These are phyloP conservation scores for Penicillium brasilianum DNA, from an alignment of 2,329 filamentous ascomycete genomes.

Conservation along the genomic window DNA sequence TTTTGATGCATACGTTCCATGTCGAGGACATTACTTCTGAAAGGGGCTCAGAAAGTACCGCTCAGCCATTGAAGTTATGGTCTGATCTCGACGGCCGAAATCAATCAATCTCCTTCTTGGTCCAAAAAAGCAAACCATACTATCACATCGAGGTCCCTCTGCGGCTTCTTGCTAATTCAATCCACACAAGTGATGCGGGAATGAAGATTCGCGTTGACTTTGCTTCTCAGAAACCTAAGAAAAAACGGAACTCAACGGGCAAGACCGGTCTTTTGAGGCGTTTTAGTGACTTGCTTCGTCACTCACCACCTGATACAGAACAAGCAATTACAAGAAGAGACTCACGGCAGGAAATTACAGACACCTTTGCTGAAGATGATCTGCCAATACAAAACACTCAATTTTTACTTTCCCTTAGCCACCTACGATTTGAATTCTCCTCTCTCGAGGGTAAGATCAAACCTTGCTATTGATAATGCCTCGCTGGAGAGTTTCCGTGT, in stretches of 20 bases:
- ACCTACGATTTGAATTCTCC: slow-evolving; percentile 3
- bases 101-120: background rate
- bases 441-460: background rate
- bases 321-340: background rate
- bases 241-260: background rate
- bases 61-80: slow-evolving; percentile 7
- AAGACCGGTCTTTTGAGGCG: slow-evolving; percentile 1
- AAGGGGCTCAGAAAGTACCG: slow-evolving; percentile 1
- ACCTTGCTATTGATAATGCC: background rate
- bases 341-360: background rate
- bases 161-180: background rate
- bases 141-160: slow-evolving; percentile 2
- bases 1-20: slow-evolving; percentile 5
- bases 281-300: slow-evolving; percentile 1
- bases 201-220: background rate
- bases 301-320: background rate
- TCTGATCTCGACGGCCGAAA: slow-evolving; percentile 7
- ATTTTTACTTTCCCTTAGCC: background rate
- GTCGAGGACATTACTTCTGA: background rate
- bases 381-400: background rate
- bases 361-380: background rate
- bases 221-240: background rate
- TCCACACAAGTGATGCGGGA: background rate
- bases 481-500: background rate
- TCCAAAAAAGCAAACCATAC: slow-evolving; percentile 2